These are phyloP conservation scores for Leucocoprinus leucothites DNA, from an alignment of 768 basidiomycete genomes.

Conservation along the genomic window DNA sequence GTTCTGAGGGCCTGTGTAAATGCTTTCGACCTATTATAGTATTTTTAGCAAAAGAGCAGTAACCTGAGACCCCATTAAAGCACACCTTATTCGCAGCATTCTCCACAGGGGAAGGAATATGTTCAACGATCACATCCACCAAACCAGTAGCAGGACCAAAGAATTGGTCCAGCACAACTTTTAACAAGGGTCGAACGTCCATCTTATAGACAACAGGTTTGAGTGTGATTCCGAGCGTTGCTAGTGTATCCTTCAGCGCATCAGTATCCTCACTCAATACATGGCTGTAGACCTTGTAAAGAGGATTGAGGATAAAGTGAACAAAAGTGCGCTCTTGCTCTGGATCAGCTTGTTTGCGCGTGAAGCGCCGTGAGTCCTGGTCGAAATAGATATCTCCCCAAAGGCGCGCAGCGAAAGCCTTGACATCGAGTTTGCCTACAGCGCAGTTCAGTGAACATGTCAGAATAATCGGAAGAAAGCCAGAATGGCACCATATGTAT, in stretches of 20 bases:
- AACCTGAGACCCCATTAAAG: background rate
- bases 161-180: conserved; percentile 93
- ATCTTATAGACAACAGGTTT: conserved; percentile 97
- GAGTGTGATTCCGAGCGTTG: conserved; percentile 73
- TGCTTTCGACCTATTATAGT: conserved; percentile 61
- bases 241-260: conserved; percentile 77
- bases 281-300: conserved; percentile 96
- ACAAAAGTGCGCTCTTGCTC: conserved; percentile 86
- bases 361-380: conserved; percentile 81
- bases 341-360: conserved; percentile 76
- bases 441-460: background rate
- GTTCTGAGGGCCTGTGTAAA: conserved; percentile 86
- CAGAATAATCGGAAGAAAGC: background rate
- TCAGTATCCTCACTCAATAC: conserved; percentile 94
- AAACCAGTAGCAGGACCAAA: conserved; percentile 89
- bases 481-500: conserved; percentile 70
- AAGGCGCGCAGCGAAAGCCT: conserved; percentile 82
- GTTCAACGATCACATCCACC: conserved; percentile 87
- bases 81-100: conserved; percentile 59
- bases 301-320: conserved; percentile 92
- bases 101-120: conserved; percentile 79
- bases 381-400: conserved; percentile 99
- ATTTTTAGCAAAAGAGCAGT: background rate
- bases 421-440: conserved; percentile 74
- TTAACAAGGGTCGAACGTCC: conserved; percentile 93